A percentile compares a stretch with the other conserved stretches of the same genome.
Evolutionary conservation across 345 rosid species (phyloP).

Genomic region (Moricandia moricandioides): DNA sequence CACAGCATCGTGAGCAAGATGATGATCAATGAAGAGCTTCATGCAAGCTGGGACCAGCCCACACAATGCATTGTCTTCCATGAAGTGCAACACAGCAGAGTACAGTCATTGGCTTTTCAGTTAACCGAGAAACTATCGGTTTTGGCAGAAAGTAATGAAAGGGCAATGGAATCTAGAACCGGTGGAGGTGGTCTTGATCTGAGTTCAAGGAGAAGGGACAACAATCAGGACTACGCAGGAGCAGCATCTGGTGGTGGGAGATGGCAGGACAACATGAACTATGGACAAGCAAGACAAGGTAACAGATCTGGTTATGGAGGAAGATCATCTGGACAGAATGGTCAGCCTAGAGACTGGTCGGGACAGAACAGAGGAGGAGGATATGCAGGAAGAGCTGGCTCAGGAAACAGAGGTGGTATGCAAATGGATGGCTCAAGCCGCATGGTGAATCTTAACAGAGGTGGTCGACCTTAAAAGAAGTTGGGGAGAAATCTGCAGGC

Average conservation of each 20-base stretch:
- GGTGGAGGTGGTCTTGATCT: constrained; percentile 59
- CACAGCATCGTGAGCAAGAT: constrained; percentile 77
- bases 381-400: constrained; percentile 24
- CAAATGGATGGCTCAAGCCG: constrained; percentile 36
- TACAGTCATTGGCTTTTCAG: constrained; percentile 80
- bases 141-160: constrained; percentile 75
- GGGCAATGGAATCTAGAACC: constrained; percentile 48
- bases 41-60: constrained; percentile 90
- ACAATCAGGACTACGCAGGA: constrained; percentile 39
- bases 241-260: constrained; percentile 32
- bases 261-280: constrained; percentile 33
- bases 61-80: constrained; percentile 69
- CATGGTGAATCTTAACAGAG: constrained; percentile 34
- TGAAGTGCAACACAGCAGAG: constrained; percentile 61
- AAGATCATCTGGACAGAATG: constrained; percentile 10
- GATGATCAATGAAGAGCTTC: constrained; percentile 81
- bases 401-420: constrained; percentile 32
- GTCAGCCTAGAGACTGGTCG: constrained; percentile 17
- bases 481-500: not conserved
- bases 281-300: constrained; percentile 35
- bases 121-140: constrained; percentile 66
- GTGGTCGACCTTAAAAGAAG: constrained; percentile 10
- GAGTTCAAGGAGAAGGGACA: constrained; percentile 61
- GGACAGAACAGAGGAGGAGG: constrained; percentile 30
- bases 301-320: constrained; percentile 34